Evolutionary conservation across 208 protist genomes (phyloP).

Genomic region (Leishmania turanica): DNA sequence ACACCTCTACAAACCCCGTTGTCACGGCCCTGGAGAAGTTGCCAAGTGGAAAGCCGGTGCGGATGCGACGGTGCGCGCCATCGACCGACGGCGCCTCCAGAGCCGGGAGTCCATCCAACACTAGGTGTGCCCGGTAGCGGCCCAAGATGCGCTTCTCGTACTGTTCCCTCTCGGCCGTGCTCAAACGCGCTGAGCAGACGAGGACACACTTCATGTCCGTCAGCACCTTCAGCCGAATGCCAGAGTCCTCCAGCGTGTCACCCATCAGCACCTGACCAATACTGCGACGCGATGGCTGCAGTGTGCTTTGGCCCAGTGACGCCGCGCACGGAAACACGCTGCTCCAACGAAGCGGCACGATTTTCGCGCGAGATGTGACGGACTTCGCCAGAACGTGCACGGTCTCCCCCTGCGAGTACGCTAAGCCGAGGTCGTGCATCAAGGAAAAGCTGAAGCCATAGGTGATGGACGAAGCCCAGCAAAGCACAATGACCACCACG

Average conservation of each 20-base stretch:
- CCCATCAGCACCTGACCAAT: slow-evolving; percentile 27
- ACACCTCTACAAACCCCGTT: slow-evolving; percentile 23
- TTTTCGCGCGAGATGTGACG: slow-evolving; percentile 20
- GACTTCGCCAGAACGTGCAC: slow-evolving; percentile 20
- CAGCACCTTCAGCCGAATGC: slow-evolving; percentile 8
- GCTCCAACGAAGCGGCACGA: slow-evolving; percentile 19
- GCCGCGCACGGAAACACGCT: slow-evolving; percentile 19
- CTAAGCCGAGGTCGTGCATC: slow-evolving; percentile 16
- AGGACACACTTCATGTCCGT: neutral
- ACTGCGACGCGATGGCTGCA: slow-evolving; percentile 7
- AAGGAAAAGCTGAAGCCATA: slow-evolving; percentile 17
- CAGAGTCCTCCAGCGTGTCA: slow-evolving; percentile 17
- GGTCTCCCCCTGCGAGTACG: neutral
- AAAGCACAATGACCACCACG: slow-evolving; percentile 7
- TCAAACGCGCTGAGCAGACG: slow-evolving; percentile 15
- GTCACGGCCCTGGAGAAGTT: neutral
- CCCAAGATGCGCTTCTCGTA: slow-evolving; percentile 41
- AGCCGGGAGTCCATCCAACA: slow-evolving; percentile 59
- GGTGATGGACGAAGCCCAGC: neutral
- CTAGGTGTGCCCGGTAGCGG: slow-evolving; percentile 55
- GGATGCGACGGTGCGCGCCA: slow-evolving; percentile 2
- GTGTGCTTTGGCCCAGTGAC: neutral
- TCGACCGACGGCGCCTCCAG: slow-evolving; percentile 13
- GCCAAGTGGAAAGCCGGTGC: slow-evolving; percentile 18
- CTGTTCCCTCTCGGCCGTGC: neutral